A percentile compares a stretch with the other conserved stretches of the same genome.
These are phyloP conservation scores for Fusarium sp. DNA, from an alignment of 2,329 filamentous ascomycete species.

Conservation along the genomic window DNA sequence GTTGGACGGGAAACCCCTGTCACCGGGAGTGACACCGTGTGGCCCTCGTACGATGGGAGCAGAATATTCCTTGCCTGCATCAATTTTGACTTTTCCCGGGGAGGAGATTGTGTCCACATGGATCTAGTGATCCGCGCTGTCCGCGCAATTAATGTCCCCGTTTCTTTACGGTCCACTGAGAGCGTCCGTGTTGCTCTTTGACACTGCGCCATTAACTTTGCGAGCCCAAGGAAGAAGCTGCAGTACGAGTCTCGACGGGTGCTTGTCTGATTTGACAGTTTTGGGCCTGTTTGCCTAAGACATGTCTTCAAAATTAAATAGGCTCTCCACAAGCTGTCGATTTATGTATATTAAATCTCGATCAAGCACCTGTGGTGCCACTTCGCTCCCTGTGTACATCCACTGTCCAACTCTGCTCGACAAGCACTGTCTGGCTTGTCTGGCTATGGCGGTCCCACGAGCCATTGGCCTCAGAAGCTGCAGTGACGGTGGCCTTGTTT, in stretches of 20 bases:
- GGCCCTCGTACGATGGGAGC: not conserved
- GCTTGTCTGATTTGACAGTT: not conserved
- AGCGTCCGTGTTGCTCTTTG: not conserved
- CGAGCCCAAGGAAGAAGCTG: not conserved
- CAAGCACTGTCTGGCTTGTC: constrained; percentile 39
- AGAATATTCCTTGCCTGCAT: not conserved
- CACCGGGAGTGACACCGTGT: not conserved
- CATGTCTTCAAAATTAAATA: not conserved
- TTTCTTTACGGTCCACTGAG: not conserved
- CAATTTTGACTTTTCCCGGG: constrained; percentile 1
- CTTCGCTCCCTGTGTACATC: constrained; percentile 30
- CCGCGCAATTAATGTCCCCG: not conserved
- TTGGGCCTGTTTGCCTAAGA: not conserved
- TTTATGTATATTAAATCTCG: not conserved
- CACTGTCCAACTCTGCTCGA: constrained; percentile 34
- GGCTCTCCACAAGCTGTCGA: not conserved
- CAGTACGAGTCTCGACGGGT: not conserved
- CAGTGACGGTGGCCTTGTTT: constrained; percentile 11
- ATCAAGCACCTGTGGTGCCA: not conserved
- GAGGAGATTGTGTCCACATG: constrained; percentile 4
- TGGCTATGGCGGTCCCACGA: constrained; percentile 40
- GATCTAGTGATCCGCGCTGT: not conserved
- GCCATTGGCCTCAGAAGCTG: constrained; percentile 6
- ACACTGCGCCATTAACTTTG: not conserved
- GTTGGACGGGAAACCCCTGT: not conserved